A percentile compares a stretch with the other conserved stretches of the same genome.
These are phyloP conservation scores for Rhodotorula babjevae DNA, from an alignment of 768 basidiomycete genomes.

Conservation along the genomic window DNA sequence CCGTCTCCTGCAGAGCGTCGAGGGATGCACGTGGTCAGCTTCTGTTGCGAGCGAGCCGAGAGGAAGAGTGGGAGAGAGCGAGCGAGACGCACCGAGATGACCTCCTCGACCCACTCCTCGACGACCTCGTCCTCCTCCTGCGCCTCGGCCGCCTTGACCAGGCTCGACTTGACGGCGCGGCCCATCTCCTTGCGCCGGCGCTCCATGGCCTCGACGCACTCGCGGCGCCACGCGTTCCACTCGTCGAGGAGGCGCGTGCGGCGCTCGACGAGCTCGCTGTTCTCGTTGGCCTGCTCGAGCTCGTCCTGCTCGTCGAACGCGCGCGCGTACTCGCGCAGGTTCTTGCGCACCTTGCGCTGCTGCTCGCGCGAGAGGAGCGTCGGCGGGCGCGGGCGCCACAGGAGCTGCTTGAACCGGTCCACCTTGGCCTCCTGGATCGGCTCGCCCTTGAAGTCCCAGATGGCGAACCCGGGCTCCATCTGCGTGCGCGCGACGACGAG, in stretches of 20 bases:
- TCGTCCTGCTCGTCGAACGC: constrained; percentile 95
- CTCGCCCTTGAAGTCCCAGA: constrained; percentile 99
- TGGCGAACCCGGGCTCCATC: constrained; percentile 92
- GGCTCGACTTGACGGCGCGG: constrained; percentile 10
- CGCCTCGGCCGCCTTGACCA: constrained; percentile 57
- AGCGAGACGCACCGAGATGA: constrained; percentile 40
- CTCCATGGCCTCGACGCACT: constrained; percentile 62
- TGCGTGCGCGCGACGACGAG: constrained; percentile 44
- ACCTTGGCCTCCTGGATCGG: constrained; percentile 71
- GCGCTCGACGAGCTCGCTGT: constrained; percentile 83
- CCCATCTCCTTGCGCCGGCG: constrained; percentile 54
- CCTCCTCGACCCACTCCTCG: constrained; percentile 59
- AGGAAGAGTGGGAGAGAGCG: neutral
- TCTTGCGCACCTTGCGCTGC: constrained; percentile 77
- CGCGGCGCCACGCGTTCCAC: constrained; percentile 94
- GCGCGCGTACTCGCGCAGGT: constrained; percentile 83
- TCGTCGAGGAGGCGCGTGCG: constrained; percentile 90
- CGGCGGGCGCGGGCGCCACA: constrained; percentile 94
- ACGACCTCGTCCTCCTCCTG: constrained; percentile 59
- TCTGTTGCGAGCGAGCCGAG: too few relatives aligned
- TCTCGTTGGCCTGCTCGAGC: constrained; percentile 87
- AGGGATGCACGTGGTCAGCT: neutral
- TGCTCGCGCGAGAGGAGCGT: constrained; percentile 81
- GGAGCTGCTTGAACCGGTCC: constrained; percentile 97
- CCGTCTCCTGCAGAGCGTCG: neutral